Evolutionary conservation across 169 alveolate species (phyloP), one percentile per base, ranked within the genome.

Genomic region (Cryptosporidium meleagridis): DNA sequence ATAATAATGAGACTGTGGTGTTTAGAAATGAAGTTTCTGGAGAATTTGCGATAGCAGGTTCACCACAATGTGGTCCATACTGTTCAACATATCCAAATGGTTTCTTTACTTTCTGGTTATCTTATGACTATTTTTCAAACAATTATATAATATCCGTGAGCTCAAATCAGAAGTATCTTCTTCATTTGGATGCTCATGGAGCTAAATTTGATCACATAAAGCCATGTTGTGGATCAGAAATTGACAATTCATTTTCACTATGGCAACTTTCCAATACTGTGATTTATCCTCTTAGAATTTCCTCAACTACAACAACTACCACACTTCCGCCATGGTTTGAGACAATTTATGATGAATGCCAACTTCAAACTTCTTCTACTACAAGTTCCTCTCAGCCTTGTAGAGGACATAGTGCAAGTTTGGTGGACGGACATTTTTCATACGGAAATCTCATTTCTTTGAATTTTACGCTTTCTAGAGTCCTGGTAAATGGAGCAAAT

Each of bases 61-160:
- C 89, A 7, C 89, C 89, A 10, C 89, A 80, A 31, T 80, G 89
- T 41, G 89, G 89, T 14, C 89, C 89, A 3, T 80, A 62, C 26
- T 80, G 89, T 33, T 80, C 89, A 9, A 80, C 89, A 6, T 48
- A 80, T 41, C 89, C 89, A 26, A 65, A 51, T 23, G 89, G 89
- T 3, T 80, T 59, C 35, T 80, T 80, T 41, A 80, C 89, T 12
- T 80, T 80, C 68, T 80, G 89, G 89, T 33, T 80, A 9, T 62
- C 75, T n/a, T 65, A 29, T 18, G 89, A 80, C 21, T 21, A 33
- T n/a, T 62, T 53, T 12, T 80, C 89, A 1, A 62, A 65, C 52
- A 80, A 61, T 12, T 80, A 80, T 37, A 29, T 62, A 21, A 58
- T 80, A 9, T 62, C 89, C 4, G 89, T 80, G 29, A 65, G 68